A percentile compares a stretch with the other conserved stretches of the same genome.
phyloP scores from a whole-genome alignment of 805 yeast species.

The Suhomyces vadensis region DNA sequence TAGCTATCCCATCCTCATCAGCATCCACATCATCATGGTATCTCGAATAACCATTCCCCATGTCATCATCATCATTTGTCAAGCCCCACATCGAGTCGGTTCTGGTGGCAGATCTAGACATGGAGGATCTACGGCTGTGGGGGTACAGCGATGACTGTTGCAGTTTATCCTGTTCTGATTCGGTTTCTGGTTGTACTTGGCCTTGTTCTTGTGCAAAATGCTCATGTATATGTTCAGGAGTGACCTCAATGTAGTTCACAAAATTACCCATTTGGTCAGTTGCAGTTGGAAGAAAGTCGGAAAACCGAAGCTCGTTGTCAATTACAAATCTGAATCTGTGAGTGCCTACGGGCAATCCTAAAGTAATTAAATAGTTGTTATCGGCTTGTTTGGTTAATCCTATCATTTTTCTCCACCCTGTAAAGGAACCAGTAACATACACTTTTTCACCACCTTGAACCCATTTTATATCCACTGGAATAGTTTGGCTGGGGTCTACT shows the following conservation, averaged over 20 bases:
- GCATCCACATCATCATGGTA: conserved; percentile 58
- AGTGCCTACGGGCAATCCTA: conserved; percentile 85
- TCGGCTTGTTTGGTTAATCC: conserved; percentile 64
- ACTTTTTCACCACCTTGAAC: conserved; percentile 95
- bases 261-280: conserved; percentile 96
- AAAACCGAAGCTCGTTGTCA: conserved; percentile 87
- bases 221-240: conserved; percentile 39
- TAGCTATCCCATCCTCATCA: conserved; percentile 24
- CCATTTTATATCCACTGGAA: conserved; percentile 80
- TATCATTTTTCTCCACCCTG: conserved; percentile 98
- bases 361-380: conserved; percentile 61
- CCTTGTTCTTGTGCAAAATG: conserved; percentile 31
- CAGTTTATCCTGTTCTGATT: conserved; percentile 20
- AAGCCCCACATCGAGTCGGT: conserved; percentile 64
- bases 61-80: conserved; percentile 71
- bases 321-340: conserved; percentile 92
- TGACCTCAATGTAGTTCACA: conserved; percentile 84
- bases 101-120: conserved; percentile 34
- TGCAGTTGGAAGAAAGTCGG: conserved; percentile 91
- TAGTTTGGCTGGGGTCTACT: conserved; percentile 32
- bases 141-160: conserved; percentile 13
- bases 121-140: conserved; percentile 30
- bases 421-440: conserved; percentile 95
- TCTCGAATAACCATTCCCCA: conserved; percentile 78
- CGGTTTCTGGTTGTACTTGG: conserved; percentile 10